Base-by-base conservation (phyloP, 495 filamentous ascomycete species). In the Jackrogersella minutella region DNA sequence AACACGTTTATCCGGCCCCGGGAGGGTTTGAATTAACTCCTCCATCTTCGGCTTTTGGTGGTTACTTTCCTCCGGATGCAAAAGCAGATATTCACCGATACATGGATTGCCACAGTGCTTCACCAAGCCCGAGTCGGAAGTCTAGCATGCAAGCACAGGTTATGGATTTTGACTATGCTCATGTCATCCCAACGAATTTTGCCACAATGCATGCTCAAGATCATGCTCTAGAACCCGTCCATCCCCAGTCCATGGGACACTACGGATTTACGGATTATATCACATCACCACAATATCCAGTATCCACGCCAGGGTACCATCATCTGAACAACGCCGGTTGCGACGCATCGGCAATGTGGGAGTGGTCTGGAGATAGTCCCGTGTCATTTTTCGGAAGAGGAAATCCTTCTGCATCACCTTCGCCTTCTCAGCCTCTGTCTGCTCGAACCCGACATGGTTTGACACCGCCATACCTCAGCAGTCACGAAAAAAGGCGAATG, bases 31-130 rank as follows among this genome's bases (percentile, higher is more conserved):
- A 77, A 17, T 53, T 77, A 13, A 80, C 74, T 22, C 77, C 79
- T 1, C 77, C 79, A 6, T 72, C 76, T 0, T 80, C 78, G 3
- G 61, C 76, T 21, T 68, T 71, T 6, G 72, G 74, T 0, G 57
- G 76, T 1, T 79, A 73, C 52, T 80, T 77, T 34, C 72, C 76
- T 1, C 39, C 53, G 8, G 68, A 66, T 0, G 36, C 43, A 1
- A 71, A 71, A 16, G 51, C 30, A 8, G 67, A 68, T 0, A 40
- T 70, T 8, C 50, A 63, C 37, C 60, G 61, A 54, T 68, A 73
- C 6, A 65, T 70, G 49, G 66, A 71, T 26, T 63, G 67, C 21
- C 58, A 70, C 14, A 52, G 61, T 51, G 37, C 70, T 66, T 56
- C 63, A 36, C 59, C 67, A 59, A 62, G 52, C 10, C 64, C 67